Conservation (phyloP, 805 yeast species). For the Myxozyma kluyveri region DNA sequence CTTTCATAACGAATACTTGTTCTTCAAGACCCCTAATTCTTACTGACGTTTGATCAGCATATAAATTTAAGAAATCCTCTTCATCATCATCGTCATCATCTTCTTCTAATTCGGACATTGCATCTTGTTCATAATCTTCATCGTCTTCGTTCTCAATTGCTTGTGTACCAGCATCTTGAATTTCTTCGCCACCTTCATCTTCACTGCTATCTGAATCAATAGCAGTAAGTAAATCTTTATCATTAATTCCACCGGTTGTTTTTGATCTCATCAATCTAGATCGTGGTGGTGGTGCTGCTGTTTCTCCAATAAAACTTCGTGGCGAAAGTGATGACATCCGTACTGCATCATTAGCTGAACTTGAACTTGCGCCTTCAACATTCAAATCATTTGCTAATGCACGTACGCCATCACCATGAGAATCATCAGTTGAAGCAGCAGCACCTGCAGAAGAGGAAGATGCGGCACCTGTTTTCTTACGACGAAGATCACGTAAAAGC, state of each 20-base stretch:
- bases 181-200: neutral
- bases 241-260: slow-evolving; percentile 3
- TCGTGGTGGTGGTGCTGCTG: neutral
- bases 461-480: slow-evolving; percentile 11
- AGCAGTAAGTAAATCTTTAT: slow-evolving; percentile 2
- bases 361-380: neutral
- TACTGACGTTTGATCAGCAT: slow-evolving; percentile 25
- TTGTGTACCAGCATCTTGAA: neutral
- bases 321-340: slow-evolving; percentile 14
- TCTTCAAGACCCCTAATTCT: slow-evolving; percentile 26
- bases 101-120: slow-evolving; percentile 4
- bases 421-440: no score
- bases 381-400: slow-evolving; percentile 3
- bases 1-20: slow-evolving; percentile 25
- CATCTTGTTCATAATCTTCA: slow-evolving; percentile 7
- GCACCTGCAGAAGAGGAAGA: neutral
- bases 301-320: neutral
- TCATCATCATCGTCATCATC: slow-evolving; percentile 27
- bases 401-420: slow-evolving; percentile 12
- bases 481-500: slow-evolving; percentile 23
- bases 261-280: neutral
- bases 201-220: neutral
- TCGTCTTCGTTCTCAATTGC: neutral
- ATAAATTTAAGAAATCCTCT: slow-evolving; percentile 21
- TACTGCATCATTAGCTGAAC: slow-evolving; percentile 3